Evolutionary conservation across 306 rosid species (phyloP), one percentile per base, ranked within the genome.

Genomic region (Alnus glutinosa): DNA sequence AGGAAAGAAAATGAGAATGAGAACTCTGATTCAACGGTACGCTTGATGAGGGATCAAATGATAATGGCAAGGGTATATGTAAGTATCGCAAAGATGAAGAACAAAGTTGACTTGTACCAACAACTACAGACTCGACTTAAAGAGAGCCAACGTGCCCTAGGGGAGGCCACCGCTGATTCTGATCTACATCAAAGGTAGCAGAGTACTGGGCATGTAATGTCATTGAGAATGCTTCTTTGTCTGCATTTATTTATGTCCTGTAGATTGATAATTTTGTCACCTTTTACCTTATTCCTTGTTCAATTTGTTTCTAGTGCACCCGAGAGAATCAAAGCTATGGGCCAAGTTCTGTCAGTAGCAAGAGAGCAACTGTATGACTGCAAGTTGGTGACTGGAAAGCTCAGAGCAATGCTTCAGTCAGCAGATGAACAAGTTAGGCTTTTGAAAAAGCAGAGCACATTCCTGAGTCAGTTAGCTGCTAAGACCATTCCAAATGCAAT

Each of bases 341-440:
- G 90, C 59, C 93, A 87, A 83, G 83, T 90, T 82, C 87, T 95
- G 76, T 89, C 98, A 64, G 87, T 90, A 86, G 90, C 91, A 18
- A 89, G 90, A 81, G 94, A 75, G 84, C 90, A 90, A 82, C 83
- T 95, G 83, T 90, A 90, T 87, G 94, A 95, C 83, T 93, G 98
- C 92, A 87, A 91, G 76, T 81, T 89, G 88, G 93, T 91, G 48
- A 89, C 96, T 59, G 90, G 85, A 76, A 91, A 95, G 78, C 85
- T 96, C 77, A 88, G 96, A 88, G 99, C 97, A 79, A 96, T 96
- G 97, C 92, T 96, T 73, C 93, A 90, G 82, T 85, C 97, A 51
- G 92, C 95, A 34, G 98, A 93, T 84, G 97, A 93, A 78, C 93
- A 91, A 76, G 94, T 96, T 75, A 85, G 98, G 85, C 86, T 88